Conservation (phyloP, 2,329 filamentous ascomycete genomes). For the Cladosporium colombiae region DNA sequence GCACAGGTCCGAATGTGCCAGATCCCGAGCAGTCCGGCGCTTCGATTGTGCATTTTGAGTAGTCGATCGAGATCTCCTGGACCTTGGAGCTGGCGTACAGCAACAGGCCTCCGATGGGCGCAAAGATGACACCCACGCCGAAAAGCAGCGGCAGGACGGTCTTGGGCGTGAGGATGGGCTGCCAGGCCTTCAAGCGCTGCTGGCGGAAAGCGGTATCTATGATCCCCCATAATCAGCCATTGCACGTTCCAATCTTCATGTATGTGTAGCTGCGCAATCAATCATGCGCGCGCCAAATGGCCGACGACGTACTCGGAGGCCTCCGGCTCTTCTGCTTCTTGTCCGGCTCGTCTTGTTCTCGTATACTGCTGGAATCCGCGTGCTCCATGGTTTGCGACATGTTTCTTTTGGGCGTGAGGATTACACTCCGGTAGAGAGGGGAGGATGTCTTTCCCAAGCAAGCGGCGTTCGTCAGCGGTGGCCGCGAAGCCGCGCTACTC, state of each 20-base stretch:
- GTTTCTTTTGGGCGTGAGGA: conserved; percentile 25
- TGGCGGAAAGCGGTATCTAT: conserved; percentile 90
- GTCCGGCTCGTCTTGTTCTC: conserved; percentile 47
- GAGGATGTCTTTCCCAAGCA: conserved; percentile 8
- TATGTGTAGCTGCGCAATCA: background rate
- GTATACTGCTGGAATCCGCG: conserved; percentile 45
- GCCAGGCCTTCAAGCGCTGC: conserved; percentile 97
- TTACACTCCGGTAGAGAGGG: background rate
- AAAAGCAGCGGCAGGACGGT: conserved; percentile 92
- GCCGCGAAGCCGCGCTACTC: background rate
- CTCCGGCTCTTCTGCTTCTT: conserved; percentile 89
- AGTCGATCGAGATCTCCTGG: conserved; percentile 88
- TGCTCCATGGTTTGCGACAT: conserved; percentile 52
- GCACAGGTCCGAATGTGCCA: conserved; percentile 52
- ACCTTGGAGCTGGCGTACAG: conserved; percentile 84
- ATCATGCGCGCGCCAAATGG: conserved; percentile 24
- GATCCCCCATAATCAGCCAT: conserved; percentile 42
- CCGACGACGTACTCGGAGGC: conserved; percentile 70
- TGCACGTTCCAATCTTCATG: background rate
- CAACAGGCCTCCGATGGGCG: conserved; percentile 83
- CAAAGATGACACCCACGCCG: conserved; percentile 85
- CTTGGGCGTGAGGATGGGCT: conserved; percentile 94
- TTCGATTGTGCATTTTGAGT: conserved; percentile 69
- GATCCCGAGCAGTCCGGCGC: conserved; percentile 49
- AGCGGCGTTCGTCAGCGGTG: conserved; percentile 16